Base-by-base conservation (phyloP, 2,329 filamentous ascomycete species). In the Botryotinia calthae region DNA sequence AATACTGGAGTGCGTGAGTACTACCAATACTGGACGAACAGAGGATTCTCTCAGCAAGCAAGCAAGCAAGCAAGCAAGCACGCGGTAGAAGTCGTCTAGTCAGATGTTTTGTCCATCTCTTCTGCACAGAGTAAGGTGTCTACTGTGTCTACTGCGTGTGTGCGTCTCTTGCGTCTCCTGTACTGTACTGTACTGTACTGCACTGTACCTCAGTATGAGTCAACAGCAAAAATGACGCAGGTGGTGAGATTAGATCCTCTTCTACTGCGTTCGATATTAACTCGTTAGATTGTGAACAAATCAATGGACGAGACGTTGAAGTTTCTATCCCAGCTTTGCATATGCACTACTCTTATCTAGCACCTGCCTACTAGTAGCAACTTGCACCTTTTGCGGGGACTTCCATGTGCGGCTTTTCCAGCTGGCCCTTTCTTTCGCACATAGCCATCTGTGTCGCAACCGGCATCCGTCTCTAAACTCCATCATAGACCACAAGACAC, bases 151-250 rank as follows among this genome's bases (percentile, higher is more conserved):
- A 48, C 20, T 12, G 46, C 25, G 22, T n/a, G 22, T n/a, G n/a
- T 42, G 42, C 37, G 37, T 37, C 37, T 37, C 37, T 37, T 37
- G 37, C 9, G 37, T 37, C 42, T 44, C 16, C 12, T 16, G 5
- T 34, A 6, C 34, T 4, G 34, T 34, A 34, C 34, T 34, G 34
- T 6, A 34, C 34, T 16, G 5, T n/a, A 10, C 3, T 46, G 2
- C 20, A 46, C 44, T 46, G 44, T 18, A 12, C 22, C 1, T 34
- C 10, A 22, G 22, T 46, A 34, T 64, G 62, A 64, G 62, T 64
- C 62, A 64, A 64, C 42, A 28, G n/a, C 62, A 46, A 20, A 64
- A 64, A 46, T 31, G 42, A 34, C 62, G 62, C 42, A 65, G 34
- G 42, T 34, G 20, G 42, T 48, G 31, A 34, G 28, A 34, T 34